Evolutionary conservation across 108 stramenopile species (phyloP), one percentile per base, ranked within the genome.

Genomic region (Parietichytrium sp.): DNA sequence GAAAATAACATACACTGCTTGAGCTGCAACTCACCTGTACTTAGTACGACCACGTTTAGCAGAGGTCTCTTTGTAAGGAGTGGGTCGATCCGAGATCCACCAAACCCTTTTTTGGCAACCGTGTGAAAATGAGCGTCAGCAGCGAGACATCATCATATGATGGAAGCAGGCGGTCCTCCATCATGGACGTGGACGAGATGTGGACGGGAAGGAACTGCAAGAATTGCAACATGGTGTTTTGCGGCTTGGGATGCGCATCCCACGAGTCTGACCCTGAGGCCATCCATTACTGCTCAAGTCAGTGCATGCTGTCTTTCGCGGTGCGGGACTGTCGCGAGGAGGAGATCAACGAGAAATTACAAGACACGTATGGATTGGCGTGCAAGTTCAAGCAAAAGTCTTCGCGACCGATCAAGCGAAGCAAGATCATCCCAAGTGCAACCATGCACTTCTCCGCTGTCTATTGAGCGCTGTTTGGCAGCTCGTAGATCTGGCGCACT

Each of bases 181-280:
- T n/a, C n/a, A n/a, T n/a, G n/a, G n/a, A n/a, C n/a, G 49, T 16
- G 38, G 6, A 33, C 29, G 36, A 33, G 42, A 31, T 33, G 61
- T 72, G 61, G 61, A 45, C 38, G 38, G 16, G 29, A 33, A 72
- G 45, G 61, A 72, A 72, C 20, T 72, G 61, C 61, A 33, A 72
- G 3, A 16, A 72, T 42, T 72, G 61, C 33, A 72, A 72, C 61
- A 72, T 72, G 61, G 33, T 72, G 38, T 72, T 72, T n/a, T 72
- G 61, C 20, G 61, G 61, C 61, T 8, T 45, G 29, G 61, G 61
- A 10, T n/a, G n/a, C n/a, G n/a, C n/a, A n/a, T n/a, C n/a, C n/a
- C n/a, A n/a, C n/a, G n/a, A n/a, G n/a, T n/a, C n/a, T n/a, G n/a
- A n/a, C n/a, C n/a, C n/a, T n/a, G n/a, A n/a, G n/a, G n/a, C n/a